Base-by-base conservation (phyloP, 2,329 filamentous ascomycete genomes). In the Diplodia intermedia region DNA sequence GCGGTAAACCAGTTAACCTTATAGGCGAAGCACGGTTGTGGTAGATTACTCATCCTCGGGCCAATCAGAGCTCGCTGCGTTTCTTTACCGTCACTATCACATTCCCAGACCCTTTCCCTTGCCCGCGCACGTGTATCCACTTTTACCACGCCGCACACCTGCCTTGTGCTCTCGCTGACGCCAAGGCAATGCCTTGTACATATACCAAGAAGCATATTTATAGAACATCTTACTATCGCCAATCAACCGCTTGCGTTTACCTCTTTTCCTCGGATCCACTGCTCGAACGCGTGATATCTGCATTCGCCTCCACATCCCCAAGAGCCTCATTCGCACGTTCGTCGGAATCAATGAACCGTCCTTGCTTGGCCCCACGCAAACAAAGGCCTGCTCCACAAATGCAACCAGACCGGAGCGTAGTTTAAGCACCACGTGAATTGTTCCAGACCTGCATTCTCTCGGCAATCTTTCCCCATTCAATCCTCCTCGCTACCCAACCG, bases 1-100 rank as follows among this genome's bases (percentile, higher is more conserved):
- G 57, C 57, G 43, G 57, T 50, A 50, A 62, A 33, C n/a, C 40
- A 62, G 57, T 20, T 23, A 50, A 62, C 15, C 40, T 62, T 50
- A 62, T 62, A 62, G 57, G 57, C 57, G 57, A 62, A 50, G 40
- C 56, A 49, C 56, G 40, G 40, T 5, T 38, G 23, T 31, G 8
- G 40, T 60, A 61, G n/a, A 43, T 43, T 43, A 60, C 55, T 1
- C 36, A 4, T 38, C 36, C 36, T 12, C 36, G 9, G n/a, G 18
- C 43, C 60, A 53, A 63, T 63, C 47, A 52, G 29, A 26, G 31
- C 9, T 18, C 31, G 14, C 14, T n/a, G 9, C 29, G 29, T n/a
- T 8, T 3, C 15, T 23, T 52, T 63, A 40, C 40, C 43, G 18
- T 63, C 60, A 63, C 60, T 52, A 63, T 63, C 60, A 63, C 43